These are phyloP conservation scores for Saccharum spontaneum DNA, from an alignment of 176 grass and related monocot species.

Conservation along the genomic window DNA sequence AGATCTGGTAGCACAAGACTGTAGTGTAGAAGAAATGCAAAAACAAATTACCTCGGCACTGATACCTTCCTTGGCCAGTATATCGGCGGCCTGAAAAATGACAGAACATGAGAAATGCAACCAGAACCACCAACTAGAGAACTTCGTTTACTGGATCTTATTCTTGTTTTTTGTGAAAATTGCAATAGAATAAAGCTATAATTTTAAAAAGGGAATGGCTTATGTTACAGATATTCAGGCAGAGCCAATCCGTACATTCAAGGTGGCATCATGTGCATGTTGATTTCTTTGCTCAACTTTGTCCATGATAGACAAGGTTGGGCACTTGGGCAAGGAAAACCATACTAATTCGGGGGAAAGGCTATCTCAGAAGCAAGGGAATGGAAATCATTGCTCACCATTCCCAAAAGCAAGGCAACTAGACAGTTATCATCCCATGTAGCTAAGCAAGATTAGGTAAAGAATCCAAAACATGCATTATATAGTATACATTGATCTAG, in stretches of 20 bases:
- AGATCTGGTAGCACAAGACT: background rate
- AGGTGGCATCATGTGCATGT: background rate
- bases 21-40: background rate
- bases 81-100: constrained; percentile 83
- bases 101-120: constrained; percentile 21
- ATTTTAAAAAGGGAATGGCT: background rate
- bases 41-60: constrained; percentile 79
- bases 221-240: background rate
- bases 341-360: background rate
- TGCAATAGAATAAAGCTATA: background rate
- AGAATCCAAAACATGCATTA: background rate
- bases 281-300: background rate
- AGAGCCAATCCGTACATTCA: background rate
- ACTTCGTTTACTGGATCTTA: background rate
- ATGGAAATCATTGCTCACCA: background rate
- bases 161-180: background rate
- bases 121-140: background rate
- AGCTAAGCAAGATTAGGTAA: background rate
- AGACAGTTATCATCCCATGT: background rate
- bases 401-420: background rate
- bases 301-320: background rate
- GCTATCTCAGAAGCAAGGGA: background rate
- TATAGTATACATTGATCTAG: background rate
- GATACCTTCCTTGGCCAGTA: constrained; percentile 94
- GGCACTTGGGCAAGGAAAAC: background rate